Percentiles rank a stretch among this genome's conserved stretches.
These are phyloP conservation scores for Massariosphaeria phaeospora DNA, from an alignment of 495 filamentous ascomycete genomes.

Conservation along the genomic window DNA sequence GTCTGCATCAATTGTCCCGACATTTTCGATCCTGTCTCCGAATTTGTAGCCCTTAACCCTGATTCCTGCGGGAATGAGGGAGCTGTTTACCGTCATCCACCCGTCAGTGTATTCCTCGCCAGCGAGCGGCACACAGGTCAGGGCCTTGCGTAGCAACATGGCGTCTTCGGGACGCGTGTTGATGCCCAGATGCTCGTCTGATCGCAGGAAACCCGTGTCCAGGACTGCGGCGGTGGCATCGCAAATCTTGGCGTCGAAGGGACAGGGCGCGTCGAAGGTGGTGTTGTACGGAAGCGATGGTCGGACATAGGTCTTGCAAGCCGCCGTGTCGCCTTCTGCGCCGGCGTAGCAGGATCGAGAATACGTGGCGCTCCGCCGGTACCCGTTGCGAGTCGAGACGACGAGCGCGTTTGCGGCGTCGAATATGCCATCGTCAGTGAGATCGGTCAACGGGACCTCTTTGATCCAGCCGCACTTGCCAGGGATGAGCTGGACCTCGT, in stretches of 20 bases:
- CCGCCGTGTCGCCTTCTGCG: neutral
- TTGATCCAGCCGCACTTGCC: constrained; percentile 10
- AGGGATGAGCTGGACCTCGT: neutral
- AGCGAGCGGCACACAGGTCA: constrained; percentile 10
- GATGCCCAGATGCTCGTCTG: constrained; percentile 6
- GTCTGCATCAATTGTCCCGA: too few species aligned
- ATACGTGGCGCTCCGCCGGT: constrained; percentile 7
- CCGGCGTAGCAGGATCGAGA: constrained; percentile 7
- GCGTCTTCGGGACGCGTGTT: constrained; percentile 9
- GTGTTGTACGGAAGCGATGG: neutral
- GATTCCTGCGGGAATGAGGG: too few species aligned
- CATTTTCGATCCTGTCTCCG: too few species aligned
- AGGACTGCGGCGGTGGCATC: constrained; percentile 4
- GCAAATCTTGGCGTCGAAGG: constrained; percentile 21
- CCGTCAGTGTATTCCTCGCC: constrained; percentile 13
- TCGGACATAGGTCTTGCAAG: neutral
- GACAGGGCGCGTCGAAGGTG: neutral
- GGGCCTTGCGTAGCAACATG: constrained; percentile 3
- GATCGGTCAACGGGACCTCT: neutral
- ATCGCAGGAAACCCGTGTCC: constrained; percentile 11
- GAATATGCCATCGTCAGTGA: neutral
- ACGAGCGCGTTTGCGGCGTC: constrained; percentile 7
- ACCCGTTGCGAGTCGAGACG: constrained; percentile 3
- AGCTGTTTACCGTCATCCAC: too few species aligned
- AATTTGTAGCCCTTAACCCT: too few species aligned